phyloP scores from a whole-genome alignment of 257 asterid genomes.

The Dorcoceras hygrometricum region DNA sequence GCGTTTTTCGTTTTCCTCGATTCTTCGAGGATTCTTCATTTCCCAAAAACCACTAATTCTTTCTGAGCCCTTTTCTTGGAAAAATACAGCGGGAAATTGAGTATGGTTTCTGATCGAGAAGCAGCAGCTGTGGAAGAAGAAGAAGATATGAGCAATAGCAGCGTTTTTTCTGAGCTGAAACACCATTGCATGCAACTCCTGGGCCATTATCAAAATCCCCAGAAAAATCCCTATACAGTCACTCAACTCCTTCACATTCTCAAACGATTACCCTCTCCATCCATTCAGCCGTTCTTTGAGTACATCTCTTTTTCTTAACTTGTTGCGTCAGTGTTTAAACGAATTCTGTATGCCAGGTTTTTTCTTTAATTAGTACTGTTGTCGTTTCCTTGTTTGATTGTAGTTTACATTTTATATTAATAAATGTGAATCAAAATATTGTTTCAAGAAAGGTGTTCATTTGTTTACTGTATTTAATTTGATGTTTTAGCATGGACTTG shows the following conservation, averaged over 20 bases:
- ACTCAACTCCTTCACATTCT: conserved; percentile 59
- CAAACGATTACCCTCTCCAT: conserved; percentile 42
- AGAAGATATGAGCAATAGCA: conserved; percentile 31
- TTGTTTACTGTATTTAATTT: conserved; percentile 1
- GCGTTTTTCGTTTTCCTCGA: background rate
- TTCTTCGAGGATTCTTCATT: conserved; percentile 23
- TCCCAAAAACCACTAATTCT: conserved; percentile 17
- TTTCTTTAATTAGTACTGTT: background rate
- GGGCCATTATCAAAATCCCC: conserved; percentile 59
- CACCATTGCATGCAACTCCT: conserved; percentile 52
- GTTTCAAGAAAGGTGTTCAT: background rate
- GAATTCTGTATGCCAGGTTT: background rate
- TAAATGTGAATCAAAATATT: background rate
- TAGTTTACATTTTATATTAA: too few relatives aligned
- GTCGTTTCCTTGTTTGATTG: background rate
- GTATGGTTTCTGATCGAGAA: background rate
- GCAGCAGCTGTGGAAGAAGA: conserved; percentile 11
- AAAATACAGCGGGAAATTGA: conserved; percentile 15
- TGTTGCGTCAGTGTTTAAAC: background rate
- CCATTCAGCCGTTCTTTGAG: conserved; percentile 78
- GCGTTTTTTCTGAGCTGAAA: conserved; percentile 56
- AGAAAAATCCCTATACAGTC: conserved; percentile 34
- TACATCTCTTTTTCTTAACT: conserved; percentile 27
- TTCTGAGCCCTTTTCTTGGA: conserved; percentile 7
- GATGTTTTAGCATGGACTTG: background rate